phyloP scores from a whole-genome alignment of 1,139 yeast species.

The Magnusiomyces ingens region DNA sequence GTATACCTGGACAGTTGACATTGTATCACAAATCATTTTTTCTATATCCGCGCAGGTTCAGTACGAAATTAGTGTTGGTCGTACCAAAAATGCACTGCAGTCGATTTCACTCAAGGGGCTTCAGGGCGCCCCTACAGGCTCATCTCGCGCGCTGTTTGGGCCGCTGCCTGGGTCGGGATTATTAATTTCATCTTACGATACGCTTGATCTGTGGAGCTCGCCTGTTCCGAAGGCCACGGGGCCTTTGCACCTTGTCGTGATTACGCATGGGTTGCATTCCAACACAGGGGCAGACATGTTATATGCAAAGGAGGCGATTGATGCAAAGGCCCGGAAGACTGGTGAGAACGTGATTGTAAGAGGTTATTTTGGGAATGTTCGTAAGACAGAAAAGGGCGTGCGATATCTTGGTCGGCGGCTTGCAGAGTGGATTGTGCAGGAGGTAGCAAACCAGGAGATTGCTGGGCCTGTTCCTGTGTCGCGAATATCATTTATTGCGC shows the following conservation, averaged over 20 bases:
- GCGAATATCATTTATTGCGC: slow-evolving; percentile 81
- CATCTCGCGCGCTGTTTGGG: slow-evolving; percentile 2
- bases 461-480: slow-evolving; percentile 30
- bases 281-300: slow-evolving; percentile 85
- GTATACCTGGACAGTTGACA: slow-evolving; percentile 77
- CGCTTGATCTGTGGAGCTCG: slow-evolving; percentile 67
- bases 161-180: slow-evolving; percentile 19
- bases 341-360: slow-evolving; percentile 66
- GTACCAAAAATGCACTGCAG: slow-evolving; percentile 40
- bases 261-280: slow-evolving; percentile 91
- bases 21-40: slow-evolving; percentile 79
- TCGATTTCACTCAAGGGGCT: slow-evolving; percentile 10
- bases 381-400: slow-evolving; percentile 86
- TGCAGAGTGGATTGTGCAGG: slow-evolving; percentile 66
- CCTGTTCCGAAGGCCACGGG: slow-evolving; percentile 42
- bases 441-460: slow-evolving; percentile 38
- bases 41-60: slow-evolving; percentile 60
- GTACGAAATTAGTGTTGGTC: slow-evolving; percentile 61
- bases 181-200: slow-evolving; percentile 49
- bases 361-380: slow-evolving; percentile 77
- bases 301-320: slow-evolving; percentile 76
- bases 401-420: slow-evolving; percentile 77
- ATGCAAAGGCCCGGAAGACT: slow-evolving; percentile 39
- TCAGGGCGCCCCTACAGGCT: background rate
- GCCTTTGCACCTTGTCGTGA: slow-evolving; percentile 64